phyloP scores from a whole-genome alignment of 2,329 filamentous ascomycete species.

The Dactylonectria macrodidyma region DNA sequence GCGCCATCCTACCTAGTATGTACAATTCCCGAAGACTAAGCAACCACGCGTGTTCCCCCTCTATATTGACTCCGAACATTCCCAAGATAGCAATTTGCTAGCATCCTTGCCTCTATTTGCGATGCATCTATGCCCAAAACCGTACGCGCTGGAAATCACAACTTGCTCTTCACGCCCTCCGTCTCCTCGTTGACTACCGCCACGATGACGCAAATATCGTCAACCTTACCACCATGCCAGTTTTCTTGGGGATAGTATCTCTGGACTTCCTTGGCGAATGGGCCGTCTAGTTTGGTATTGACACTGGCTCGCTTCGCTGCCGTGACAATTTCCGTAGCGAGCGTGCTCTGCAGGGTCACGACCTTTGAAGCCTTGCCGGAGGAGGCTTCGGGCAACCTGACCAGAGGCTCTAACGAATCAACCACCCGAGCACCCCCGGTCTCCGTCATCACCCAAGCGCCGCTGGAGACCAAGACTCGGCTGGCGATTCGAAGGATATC shows the following conservation, averaged over 20 bases:
- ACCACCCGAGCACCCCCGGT: conserved; percentile 75
- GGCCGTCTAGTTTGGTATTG: conserved; percentile 86
- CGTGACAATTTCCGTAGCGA: conserved; percentile 84
- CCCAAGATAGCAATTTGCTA: conserved; percentile 45
- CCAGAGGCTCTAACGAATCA: conserved; percentile 68
- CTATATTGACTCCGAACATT: conserved; percentile 47
- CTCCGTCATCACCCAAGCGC: conserved; percentile 79
- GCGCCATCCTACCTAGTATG: conserved; percentile 33
- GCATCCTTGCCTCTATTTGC: conserved; percentile 46
- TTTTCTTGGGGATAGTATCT: conserved; percentile 88
- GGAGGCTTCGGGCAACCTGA: conserved; percentile 46
- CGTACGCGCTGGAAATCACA: conserved; percentile 47
- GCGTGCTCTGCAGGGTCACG: conserved; percentile 78
- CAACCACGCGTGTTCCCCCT: conserved; percentile 34
- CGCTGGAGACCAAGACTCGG: conserved; percentile 78
- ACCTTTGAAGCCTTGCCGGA: conserved; percentile 48
- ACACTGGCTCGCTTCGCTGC: conserved; percentile 89
- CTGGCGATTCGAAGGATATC: conserved; percentile 88
- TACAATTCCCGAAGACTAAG: conserved; percentile 39
- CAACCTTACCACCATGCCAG: conserved; percentile 93
- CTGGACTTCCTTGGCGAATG: conserved; percentile 95
- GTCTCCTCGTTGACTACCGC: conserved; percentile 80
- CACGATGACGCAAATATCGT: conserved; percentile 93
- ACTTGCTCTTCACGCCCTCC: conserved; percentile 50
- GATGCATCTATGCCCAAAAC: conserved; percentile 44